Evolutionary conservation across 139 green algal genomes (phyloP).

Genomic region (Chlamydomonas schloesseri): DNA sequence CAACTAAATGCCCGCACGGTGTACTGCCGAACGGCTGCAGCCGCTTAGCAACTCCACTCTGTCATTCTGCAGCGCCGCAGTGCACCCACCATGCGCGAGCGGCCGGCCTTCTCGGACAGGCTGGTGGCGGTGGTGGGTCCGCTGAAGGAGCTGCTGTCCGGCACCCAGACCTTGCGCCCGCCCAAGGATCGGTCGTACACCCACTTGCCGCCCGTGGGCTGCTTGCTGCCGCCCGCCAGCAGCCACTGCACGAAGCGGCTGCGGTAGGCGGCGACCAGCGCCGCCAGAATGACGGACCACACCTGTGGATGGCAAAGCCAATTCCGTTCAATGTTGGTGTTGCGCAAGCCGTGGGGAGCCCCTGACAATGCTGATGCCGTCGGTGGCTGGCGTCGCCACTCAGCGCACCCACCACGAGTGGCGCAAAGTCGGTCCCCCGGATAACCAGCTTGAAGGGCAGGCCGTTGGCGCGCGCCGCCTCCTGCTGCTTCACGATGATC

Average conservation of each 20-base stretch:
- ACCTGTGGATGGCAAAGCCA: too few species aligned
- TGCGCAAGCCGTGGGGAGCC: too few species aligned
- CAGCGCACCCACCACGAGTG: slow-evolving; percentile 16
- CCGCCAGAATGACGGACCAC: slow-evolving; percentile 17
- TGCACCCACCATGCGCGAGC: neutral
- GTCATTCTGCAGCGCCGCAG: neutral
- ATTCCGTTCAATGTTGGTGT: too few species aligned
- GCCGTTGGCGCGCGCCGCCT: neutral
- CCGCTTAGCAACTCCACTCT: too few species aligned
- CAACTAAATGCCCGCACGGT: too few species aligned
- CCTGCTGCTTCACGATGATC: slow-evolving; percentile 30
- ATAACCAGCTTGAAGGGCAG: slow-evolving; percentile 53
- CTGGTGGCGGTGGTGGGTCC: neutral
- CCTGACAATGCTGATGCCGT: too few species aligned
- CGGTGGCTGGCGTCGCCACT: too few species aligned
- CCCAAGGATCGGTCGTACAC: slow-evolving; percentile 69
- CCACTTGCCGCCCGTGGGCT: slow-evolving; percentile 47
- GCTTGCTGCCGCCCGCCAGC: neutral
- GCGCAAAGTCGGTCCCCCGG: slow-evolving; percentile 42
- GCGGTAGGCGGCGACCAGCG: slow-evolving; percentile 2
- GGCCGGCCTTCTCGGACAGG: slow-evolving; percentile 19
- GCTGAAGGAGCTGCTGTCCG: slow-evolving; percentile 26
- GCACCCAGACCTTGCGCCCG: slow-evolving; percentile 57
- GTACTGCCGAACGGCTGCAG: too few species aligned
- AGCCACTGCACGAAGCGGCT: neutral